Evolutionary conservation across 805 yeast species (phyloP).

Genomic region (Yarrowia divulgata): DNA sequence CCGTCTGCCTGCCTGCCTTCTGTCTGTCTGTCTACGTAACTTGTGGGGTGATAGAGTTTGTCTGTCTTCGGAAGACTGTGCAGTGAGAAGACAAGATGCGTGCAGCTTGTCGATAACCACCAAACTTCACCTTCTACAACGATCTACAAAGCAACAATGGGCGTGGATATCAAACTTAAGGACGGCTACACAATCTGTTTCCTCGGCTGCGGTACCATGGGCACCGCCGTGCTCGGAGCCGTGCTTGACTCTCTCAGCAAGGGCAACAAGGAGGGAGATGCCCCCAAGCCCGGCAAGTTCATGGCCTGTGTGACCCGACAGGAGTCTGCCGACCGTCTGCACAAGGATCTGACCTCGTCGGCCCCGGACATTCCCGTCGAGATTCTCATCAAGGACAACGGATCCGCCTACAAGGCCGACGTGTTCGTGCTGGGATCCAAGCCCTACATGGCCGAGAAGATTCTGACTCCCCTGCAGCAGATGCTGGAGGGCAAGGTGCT

Average conservation of each 20-base stretch:
- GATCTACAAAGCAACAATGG: conserved; percentile 14
- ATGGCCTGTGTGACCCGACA: conserved; percentile 76
- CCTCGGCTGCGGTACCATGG: conserved; percentile 95
- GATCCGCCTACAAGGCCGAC: conserved; percentile 65
- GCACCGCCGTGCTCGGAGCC: conserved; percentile 88
- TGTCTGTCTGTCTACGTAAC: not conserved
- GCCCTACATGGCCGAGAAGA: conserved; percentile 76
- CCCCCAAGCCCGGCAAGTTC: conserved; percentile 68
- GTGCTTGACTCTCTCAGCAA: conserved; percentile 59
- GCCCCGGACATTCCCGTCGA: conserved; percentile 53
- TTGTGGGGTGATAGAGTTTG: conserved; percentile 37
- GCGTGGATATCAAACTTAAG: conserved; percentile 38
- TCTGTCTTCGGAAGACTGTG: conserved; percentile 2
- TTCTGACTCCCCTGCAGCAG: conserved; percentile 59
- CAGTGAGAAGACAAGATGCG: not conserved
- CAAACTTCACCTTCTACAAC: conserved; percentile 15
- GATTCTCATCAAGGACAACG: conserved; percentile 58
- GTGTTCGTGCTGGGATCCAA: conserved; percentile 85
- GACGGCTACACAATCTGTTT: conserved; percentile 66
- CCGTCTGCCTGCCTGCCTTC: not conserved
- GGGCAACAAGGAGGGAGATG: conserved; percentile 47
- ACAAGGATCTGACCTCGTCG: conserved; percentile 47
- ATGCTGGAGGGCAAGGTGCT: conserved; percentile 63
- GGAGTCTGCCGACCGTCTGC: conserved; percentile 59
- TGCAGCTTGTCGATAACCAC: not conserved